A percentile compares a stretch with the other conserved stretches of the same genome.
Conservation (phyloP, 768 basidiomycete genomes). For the Vishniacozyma victoriae region DNA sequence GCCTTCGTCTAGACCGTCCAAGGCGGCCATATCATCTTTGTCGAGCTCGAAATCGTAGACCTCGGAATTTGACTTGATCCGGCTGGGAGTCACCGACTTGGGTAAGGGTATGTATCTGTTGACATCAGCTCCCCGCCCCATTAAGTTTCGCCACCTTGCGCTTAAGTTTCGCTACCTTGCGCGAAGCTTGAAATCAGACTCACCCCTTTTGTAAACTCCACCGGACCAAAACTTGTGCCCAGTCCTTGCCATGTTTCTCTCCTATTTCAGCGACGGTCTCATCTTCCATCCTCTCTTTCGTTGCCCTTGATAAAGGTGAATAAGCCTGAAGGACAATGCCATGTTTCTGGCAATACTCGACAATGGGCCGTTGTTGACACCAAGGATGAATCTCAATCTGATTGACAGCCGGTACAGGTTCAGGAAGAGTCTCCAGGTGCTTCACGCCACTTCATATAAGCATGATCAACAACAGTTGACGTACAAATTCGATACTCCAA, state of each 20-base stretch:
- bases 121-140: too few species aligned
- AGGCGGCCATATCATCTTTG: slow-evolving; percentile 58
- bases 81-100: slow-evolving; percentile 64
- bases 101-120: slow-evolving; percentile 72
- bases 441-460: slow-evolving; percentile 42
- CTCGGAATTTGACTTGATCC: slow-evolving; percentile 52
- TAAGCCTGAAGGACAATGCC: slow-evolving; percentile 52
- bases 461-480: too few species aligned
- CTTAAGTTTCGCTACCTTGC: too few species aligned
- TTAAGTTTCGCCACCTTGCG: too few species aligned
- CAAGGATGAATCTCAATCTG: slow-evolving; percentile 49
- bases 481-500: slow-evolving; percentile 39
- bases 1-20: slow-evolving; percentile 69
- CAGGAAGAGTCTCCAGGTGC: slow-evolving; percentile 35
- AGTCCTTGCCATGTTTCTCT: slow-evolving; percentile 38
- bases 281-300: slow-evolving; percentile 45
- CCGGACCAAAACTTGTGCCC: slow-evolving; percentile 50
- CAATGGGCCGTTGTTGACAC: slow-evolving; percentile 73
- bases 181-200: too few species aligned
- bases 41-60: slow-evolving; percentile 63
- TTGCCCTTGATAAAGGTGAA: slow-evolving; percentile 52
- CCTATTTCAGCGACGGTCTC: slow-evolving; percentile 26
- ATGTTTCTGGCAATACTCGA: slow-evolving; percentile 62
- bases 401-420: slow-evolving; percentile 38
- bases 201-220: slow-evolving; percentile 54